Base-by-base conservation (phyloP, 2,329 filamentous ascomycete species). In the Ophiobolus disseminans region DNA sequence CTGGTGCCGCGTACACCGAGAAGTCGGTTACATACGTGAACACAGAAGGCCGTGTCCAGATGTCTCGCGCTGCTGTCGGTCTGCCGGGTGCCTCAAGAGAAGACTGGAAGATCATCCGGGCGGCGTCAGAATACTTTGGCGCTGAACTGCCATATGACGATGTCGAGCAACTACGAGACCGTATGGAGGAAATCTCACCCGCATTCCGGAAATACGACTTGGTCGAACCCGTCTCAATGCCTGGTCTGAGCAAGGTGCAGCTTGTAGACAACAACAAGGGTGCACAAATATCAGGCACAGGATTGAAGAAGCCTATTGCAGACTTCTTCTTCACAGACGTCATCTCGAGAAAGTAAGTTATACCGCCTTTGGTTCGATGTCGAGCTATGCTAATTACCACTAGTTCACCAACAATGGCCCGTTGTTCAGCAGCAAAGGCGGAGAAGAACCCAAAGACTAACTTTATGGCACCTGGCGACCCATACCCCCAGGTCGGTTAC, bases 261-360 rank as follows among this genome's bases (percentile, higher is more conserved):
- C 82, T 99, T 48, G 90, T 96, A 43, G 94, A 97, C 71, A 90
- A 95, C 76, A 97, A 97, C 82, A 96, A 94, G 84, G 91, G 90
- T 38, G 78, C 85, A 40, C 88, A 90, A 76, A 68, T 82, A n/a
- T 87, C 80, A 31, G 86, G 86, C n/a, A 77, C 82, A 63, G 85
- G 89, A 22, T 82, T 99, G 67, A 90, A 86, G 81, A 90, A 89
- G 76, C 86, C 89, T 48, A 90, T 99, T 64, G 87, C 96, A 67
- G 90, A 99, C 80, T 99, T 99, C 76, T 99, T 92, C 80, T 96
- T 97, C 77, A 99, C 94, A 74, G 93, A 99, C 77, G 86, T 88
- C 49, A 97, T 99, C 75, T 96, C 92, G 30, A 87, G 94, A 83
- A 97, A 91, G 91, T 94, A 80, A 75, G 86, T 79, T 14, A 36